Base-by-base conservation (phyloP, 2,329 filamentous ascomycete genomes). In the Fusarium sp. region DNA sequence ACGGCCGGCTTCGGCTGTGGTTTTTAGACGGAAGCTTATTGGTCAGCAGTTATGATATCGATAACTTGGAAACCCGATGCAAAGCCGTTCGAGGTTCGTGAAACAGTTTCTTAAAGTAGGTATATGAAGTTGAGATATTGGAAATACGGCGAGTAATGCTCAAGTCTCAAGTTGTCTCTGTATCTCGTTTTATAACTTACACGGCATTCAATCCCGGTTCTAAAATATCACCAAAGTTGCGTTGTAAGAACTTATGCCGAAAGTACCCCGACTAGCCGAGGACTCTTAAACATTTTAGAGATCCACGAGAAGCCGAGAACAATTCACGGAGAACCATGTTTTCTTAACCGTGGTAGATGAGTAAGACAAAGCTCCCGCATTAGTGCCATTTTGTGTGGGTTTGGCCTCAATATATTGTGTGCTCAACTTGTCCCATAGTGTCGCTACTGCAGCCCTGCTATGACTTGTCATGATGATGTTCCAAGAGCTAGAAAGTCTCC, bases 221-320 rank as follows among this genome's bases (percentile, higher is more conserved):
- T 12, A 43, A 27, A 27, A 10, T 27, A 52, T 52, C 32, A 52
- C 38, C 32, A 13, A 27, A 43, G 24, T 40, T 34, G 27, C 38
- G 38, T 32, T 49, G n/a, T 43, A 9, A 22, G 34, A n/a, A 53
- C 46, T 65, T 73, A 75, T 75, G 72, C 74, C 74, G 74, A 75
- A 62, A 70, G 59, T 75, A 75, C 32, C 74, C 72, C 65, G 70
- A 67, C 20, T 66, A 54, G 41, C 58, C 62, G 61, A 65, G 56
- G 18, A 64, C 24, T 40, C 22, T 41, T 22, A 34, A 51, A 65
- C 29, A 30, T 32, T 29, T 38, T 29, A 18, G 27, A 29, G 24
- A 52, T 52, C 49, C 44, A 58, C 43, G 44, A 64, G 30, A 64
- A 73, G 62, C 71, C 71, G 71, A 73, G 61, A 51, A 48, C 44